A percentile compares a stretch with the other conserved stretches of the same genome.
These are phyloP conservation scores for Boletus sp. DNA, from an alignment of 768 basidiomycete species.

Conservation along the genomic window DNA sequence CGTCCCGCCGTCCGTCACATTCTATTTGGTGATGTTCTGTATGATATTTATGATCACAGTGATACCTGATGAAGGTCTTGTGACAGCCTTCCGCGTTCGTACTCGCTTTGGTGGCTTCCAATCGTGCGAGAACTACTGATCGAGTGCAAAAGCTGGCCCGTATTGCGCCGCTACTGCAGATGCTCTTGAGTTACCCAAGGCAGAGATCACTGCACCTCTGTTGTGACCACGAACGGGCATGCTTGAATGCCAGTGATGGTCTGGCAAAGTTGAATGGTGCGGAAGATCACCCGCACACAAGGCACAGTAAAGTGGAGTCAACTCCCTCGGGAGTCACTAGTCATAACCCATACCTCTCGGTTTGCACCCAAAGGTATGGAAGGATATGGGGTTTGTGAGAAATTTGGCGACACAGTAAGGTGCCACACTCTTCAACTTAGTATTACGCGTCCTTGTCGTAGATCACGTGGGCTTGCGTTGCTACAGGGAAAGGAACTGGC, in stretches of 20 bases:
- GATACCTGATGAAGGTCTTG: background rate
- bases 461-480: slow-evolving; percentile 12
- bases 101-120: background rate
- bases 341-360: too few species aligned
- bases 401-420: too few species aligned
- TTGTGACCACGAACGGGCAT: too few species aligned
- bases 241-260: background rate
- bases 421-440: too few species aligned
- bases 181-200: background rate
- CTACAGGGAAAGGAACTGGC: background rate
- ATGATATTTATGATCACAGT: background rate
- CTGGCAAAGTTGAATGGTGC: too few species aligned
- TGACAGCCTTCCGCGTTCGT: background rate
- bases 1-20: too few species aligned
- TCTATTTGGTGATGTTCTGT: background rate
- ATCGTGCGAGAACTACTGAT: background rate
- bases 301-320: too few species aligned
- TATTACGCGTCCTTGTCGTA: too few species aligned
- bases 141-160: background rate
- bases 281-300: too few species aligned
- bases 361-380: too few species aligned
- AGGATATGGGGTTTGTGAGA: too few species aligned
- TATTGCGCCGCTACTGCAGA: background rate
- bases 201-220: background rate
- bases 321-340: too few species aligned